Evolutionary conservation across 345 rosid genomes (phyloP).

Genomic region (Arabis alpina): DNA sequence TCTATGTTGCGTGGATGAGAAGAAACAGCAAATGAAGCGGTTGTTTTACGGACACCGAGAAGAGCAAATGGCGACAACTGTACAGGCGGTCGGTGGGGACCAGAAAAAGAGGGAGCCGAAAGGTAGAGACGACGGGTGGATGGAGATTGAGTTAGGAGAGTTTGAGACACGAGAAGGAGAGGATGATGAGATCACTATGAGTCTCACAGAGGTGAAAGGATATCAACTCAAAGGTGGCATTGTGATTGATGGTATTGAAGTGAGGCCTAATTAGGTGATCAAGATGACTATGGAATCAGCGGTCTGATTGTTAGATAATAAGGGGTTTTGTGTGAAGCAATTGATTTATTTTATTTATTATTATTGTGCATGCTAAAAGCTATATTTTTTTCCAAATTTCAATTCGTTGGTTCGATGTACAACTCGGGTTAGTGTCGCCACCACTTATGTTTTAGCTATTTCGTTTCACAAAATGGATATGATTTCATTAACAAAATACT

Average conservation of each 20-base stretch:
- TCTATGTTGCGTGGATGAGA: conserved; percentile 43
- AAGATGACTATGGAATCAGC: background rate
- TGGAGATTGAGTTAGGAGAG: conserved; percentile 55
- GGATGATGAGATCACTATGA: conserved; percentile 40
- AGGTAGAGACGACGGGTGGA: conserved; percentile 53
- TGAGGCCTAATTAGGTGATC: conserved; percentile 42
- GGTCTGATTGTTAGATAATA: background rate
- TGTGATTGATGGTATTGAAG: conserved; percentile 52
- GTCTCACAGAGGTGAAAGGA: conserved; percentile 49
- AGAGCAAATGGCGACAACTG: conserved; percentile 20
- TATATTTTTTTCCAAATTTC: background rate
- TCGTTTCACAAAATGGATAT: too few relatives aligned
- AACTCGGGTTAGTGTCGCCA: background rate
- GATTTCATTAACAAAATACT: too few relatives aligned
- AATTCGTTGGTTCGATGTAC: background rate
- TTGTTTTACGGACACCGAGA: conserved; percentile 35
- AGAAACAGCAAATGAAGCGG: conserved; percentile 43
- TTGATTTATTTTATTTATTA: conserved; percentile 8
- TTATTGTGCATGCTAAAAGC: background rate
- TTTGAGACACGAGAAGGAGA: conserved; percentile 43
- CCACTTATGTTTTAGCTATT: too few relatives aligned
- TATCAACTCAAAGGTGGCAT: conserved; percentile 57
- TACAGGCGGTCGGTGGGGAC: background rate
- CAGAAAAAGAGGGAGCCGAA: conserved; percentile 17
- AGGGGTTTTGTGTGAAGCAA: background rate